Evolutionary conservation across 306 rosid genomes (phyloP), one percentile per base, ranked within the genome.

Genomic region (Fragaria iinumae): DNA sequence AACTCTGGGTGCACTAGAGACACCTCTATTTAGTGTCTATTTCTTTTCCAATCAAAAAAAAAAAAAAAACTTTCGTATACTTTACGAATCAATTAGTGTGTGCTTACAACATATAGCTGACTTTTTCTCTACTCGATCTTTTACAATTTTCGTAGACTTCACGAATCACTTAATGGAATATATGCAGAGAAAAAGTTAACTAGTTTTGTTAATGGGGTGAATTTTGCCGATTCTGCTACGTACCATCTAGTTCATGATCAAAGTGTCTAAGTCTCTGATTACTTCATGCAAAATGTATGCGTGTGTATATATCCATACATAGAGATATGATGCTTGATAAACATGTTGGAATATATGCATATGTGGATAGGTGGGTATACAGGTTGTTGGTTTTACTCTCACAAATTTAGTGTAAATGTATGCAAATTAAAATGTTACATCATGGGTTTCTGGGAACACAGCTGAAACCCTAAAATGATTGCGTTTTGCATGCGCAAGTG

Each of bases 401-500:
- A 59, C 12, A 25, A 10, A 18, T 65, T 66, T 10, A 20, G 21
- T 66, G 71, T 20, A 66, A 38, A 38, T 36, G 29, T 52, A 18
- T 80, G 67, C 64, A 78, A 18, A 49, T 16, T 11, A 60, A 60
- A 59, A 59, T 18, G 72, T 48, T 80, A 68, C 59, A 69, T 75
- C 72, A 80, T 75, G 66, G 71, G 66, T 62, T 80, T 49, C 56
- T 38, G 72, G 83, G 68, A 77, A 83, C 69, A 71, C 69, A 62
- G 81, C 41, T 72, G 76, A 85, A 85, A 78, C 83, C 86, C 82
- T 83, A 83, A 53, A 87, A 90, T 90, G 90, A 90, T 87, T 86
- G 81, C 84, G 75, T 75, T 80, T 78, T 76, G 91, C 93, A 90
- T 84, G 93, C 93, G 91, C 90, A 79, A 81, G 77, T 18, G 57